Evolutionary conservation across 140 eudicot species (phyloP).

Genomic region (Stevia rebaudiana): DNA sequence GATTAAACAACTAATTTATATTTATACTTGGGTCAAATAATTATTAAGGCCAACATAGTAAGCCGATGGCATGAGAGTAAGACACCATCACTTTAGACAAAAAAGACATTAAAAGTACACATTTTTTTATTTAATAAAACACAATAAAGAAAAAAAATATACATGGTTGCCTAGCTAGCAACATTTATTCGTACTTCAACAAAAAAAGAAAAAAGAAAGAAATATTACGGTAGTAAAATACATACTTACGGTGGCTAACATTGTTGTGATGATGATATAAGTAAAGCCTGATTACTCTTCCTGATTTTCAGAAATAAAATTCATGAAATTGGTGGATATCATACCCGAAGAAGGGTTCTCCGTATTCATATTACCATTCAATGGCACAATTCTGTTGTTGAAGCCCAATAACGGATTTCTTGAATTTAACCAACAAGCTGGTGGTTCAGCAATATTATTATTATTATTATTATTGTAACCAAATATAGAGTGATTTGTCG

Average conservation of each 20-base stretch:
- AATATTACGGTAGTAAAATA: neutral
- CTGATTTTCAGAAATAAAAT: constrained; percentile 15
- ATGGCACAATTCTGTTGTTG: constrained; percentile 10
- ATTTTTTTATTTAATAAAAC: neutral
- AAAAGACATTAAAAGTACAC: neutral
- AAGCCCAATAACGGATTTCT: constrained; percentile 30
- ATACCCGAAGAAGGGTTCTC: constrained; percentile 14
- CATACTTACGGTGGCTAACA: neutral
- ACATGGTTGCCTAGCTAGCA: neutral
- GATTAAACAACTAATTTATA: no score
- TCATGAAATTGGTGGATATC: constrained; percentile 9
- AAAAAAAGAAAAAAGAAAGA: neutral
- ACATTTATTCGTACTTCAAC: constrained; percentile 16
- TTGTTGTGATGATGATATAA: neutral
- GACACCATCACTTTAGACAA: neutral
- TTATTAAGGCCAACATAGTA: no score
- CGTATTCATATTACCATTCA: constrained; percentile 9
- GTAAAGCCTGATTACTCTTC: constrained; percentile 18
- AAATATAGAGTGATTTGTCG: constrained; percentile 20
- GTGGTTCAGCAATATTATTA: constrained; percentile 16
- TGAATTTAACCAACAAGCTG: constrained; percentile 30
- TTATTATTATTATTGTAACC: constrained; percentile 30
- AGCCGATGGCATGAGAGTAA: neutral
- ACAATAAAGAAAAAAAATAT: neutral
- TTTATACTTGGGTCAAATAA: no score